phyloP scores from a whole-genome alignment of 108 stramenopile species.

The Nannochloropsis gaditana region DNA sequence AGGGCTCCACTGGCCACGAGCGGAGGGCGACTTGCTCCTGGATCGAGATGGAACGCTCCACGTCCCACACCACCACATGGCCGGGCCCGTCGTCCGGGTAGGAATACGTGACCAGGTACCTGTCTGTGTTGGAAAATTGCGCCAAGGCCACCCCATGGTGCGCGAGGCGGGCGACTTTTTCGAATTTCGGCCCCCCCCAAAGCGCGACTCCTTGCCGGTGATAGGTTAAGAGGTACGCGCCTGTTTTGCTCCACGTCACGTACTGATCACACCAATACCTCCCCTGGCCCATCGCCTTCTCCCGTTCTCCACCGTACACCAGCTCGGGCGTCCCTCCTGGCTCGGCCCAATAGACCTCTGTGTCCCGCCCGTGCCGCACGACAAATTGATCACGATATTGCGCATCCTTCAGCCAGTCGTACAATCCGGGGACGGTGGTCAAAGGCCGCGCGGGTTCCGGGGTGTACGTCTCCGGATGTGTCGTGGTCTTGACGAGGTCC shows the following conservation, averaged over 20 bases:
- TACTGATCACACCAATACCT: constrained; percentile 82
- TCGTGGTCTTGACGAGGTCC: constrained; percentile 59
- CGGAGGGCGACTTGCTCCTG: background rate
- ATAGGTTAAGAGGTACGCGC: constrained; percentile 84
- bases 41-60: background rate
- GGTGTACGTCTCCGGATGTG: constrained; percentile 52
- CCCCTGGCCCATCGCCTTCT: constrained; percentile 70
- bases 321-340: constrained; percentile 68
- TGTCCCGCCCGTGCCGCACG: constrained; percentile 75
- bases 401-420: constrained; percentile 80
- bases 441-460: background rate
- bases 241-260: constrained; percentile 85
- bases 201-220: constrained; percentile 83
- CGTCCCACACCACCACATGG: constrained; percentile 73
- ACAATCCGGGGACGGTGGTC: constrained; percentile 25
- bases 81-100: constrained; percentile 61
- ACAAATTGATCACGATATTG: constrained; percentile 84
- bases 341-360: constrained; percentile 79
- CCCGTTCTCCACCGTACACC: constrained; percentile 88
- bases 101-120: constrained; percentile 81
- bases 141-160: constrained; percentile 75
- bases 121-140: constrained; percentile 71
- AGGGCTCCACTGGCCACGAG: background rate
- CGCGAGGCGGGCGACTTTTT: constrained; percentile 77
- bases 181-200: constrained; percentile 82